Conservation (phyloP, 768 basidiomycete species). For the Asterophora parasitica region DNA sequence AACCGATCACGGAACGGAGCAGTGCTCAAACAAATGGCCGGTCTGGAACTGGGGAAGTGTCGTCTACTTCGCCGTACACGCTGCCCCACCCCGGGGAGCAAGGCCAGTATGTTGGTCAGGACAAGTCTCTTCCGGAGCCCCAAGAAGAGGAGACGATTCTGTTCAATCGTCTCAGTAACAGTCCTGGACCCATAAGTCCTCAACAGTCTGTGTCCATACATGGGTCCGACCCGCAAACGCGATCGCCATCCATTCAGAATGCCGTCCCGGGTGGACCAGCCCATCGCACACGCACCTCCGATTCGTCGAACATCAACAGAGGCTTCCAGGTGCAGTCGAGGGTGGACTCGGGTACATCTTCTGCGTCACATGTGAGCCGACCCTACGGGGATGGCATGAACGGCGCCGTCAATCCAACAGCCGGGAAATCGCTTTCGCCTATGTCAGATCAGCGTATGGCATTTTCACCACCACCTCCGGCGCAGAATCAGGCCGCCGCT, state of each 20-base stretch:
- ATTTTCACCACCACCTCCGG: neutral
- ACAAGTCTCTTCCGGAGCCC: conserved; percentile 1
- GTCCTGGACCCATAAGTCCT: conserved; percentile 6
- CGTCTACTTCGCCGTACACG: neutral
- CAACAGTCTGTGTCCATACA: conserved; percentile 1
- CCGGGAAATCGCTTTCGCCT: conserved; percentile 12
- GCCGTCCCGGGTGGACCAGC: neutral
- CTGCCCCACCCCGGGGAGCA: conserved; percentile 1
- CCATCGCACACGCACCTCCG: conserved; percentile 8
- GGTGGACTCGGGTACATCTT: conserved; percentile 5
- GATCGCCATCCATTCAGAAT: neutral
- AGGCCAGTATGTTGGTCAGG: conserved; percentile 8
- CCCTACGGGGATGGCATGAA: conserved; percentile 1
- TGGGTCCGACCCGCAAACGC: neutral
- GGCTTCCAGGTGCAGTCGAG: conserved; percentile 10
- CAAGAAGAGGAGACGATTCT: neutral
- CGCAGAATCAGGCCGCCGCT: neutral
- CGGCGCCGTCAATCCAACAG: neutral
- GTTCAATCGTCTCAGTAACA: conserved; percentile 2
- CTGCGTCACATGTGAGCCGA: conserved; percentile 1
- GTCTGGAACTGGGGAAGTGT: neutral
- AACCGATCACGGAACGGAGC: conserved; percentile 19
- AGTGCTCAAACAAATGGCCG: conserved; percentile 8
- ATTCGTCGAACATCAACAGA: conserved; percentile 10
- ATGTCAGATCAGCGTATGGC: neutral